These are phyloP conservation scores for Neurospora sp. DNA, from an alignment of 495 filamentous ascomycete species.

Conservation along the genomic window DNA sequence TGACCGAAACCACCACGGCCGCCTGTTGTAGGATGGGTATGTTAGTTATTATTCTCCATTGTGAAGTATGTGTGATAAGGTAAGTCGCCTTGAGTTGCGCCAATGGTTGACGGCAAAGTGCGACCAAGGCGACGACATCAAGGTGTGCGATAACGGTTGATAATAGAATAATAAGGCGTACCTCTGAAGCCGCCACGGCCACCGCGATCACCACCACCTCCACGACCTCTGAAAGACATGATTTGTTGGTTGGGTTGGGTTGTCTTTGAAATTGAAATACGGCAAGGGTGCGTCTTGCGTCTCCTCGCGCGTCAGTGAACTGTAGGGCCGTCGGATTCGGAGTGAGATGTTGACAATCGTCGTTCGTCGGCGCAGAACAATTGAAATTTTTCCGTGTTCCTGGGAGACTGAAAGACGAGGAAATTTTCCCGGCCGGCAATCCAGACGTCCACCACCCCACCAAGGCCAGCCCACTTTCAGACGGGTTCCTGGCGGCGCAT, in stretches of 20 bases:
- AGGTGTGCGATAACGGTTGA: background rate
- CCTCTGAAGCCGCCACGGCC: background rate
- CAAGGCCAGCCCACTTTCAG: background rate
- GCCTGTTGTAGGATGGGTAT: background rate
- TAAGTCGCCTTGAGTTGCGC: background rate
- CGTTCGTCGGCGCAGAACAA: background rate
- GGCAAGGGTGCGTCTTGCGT: background rate
- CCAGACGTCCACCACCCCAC: background rate
- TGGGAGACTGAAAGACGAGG: background rate
- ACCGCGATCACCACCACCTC: background rate
- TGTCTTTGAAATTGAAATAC: background rate
- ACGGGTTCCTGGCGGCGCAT: background rate
- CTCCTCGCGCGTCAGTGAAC: background rate
- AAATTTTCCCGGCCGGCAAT: background rate
- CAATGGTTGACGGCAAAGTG: background rate
- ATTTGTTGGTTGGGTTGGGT: background rate
- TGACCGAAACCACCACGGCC: conserved; percentile 45
- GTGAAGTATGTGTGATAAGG: background rate
- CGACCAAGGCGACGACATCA: background rate
- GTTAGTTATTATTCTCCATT: background rate
- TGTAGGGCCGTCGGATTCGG: background rate
- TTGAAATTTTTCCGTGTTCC: background rate
- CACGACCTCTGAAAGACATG: background rate
- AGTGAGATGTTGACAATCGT: background rate
- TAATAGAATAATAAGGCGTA: background rate